Evolutionary conservation across 2,329 filamentous ascomycete species (phyloP).

Genomic region (Pezicula radicicola): DNA sequence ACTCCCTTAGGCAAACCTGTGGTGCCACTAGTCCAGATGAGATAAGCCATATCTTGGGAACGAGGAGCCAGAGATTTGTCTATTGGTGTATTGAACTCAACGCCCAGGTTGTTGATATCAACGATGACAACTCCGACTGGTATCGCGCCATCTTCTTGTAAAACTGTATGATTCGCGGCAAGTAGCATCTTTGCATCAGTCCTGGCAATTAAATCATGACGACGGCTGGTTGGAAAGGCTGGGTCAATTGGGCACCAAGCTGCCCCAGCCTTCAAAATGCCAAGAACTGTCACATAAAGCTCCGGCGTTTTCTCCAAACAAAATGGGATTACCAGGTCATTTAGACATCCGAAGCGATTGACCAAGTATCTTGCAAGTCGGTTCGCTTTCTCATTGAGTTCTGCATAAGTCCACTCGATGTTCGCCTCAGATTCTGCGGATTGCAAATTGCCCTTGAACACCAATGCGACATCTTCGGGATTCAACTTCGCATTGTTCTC

Average conservation of each 20-base stretch:
- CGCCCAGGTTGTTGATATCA: not conserved
- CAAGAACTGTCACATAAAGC: conserved; percentile 16
- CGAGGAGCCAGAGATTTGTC: not conserved
- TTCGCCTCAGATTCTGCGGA: not conserved
- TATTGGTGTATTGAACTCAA: conserved; percentile 12
- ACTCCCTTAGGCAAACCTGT: conserved; percentile 41
- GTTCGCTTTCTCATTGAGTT: conserved; percentile 68
- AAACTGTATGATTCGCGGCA: conserved; percentile 4
- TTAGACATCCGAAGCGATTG: conserved; percentile 37
- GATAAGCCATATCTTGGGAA: conserved; percentile 1
- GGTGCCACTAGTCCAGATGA: conserved; percentile 18
- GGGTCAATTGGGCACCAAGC: conserved; percentile 26
- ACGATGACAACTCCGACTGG: not conserved
- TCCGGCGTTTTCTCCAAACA: conserved; percentile 19
- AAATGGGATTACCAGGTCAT: conserved; percentile 40
- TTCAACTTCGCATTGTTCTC: conserved; percentile 22
- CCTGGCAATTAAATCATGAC: conserved; percentile 44
- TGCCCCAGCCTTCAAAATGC: conserved; percentile 16
- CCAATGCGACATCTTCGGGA: conserved; percentile 25
- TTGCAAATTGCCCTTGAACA: conserved; percentile 20
- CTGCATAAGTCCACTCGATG: conserved; percentile 62
- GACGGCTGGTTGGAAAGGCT: conserved; percentile 6
- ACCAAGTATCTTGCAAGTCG: conserved; percentile 63
- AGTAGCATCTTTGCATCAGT: conserved; percentile 31
- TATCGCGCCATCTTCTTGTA: not conserved